These are phyloP conservation scores for Spirogloea muscicola DNA, from an alignment of 139 green algal species.

Conservation along the genomic window DNA sequence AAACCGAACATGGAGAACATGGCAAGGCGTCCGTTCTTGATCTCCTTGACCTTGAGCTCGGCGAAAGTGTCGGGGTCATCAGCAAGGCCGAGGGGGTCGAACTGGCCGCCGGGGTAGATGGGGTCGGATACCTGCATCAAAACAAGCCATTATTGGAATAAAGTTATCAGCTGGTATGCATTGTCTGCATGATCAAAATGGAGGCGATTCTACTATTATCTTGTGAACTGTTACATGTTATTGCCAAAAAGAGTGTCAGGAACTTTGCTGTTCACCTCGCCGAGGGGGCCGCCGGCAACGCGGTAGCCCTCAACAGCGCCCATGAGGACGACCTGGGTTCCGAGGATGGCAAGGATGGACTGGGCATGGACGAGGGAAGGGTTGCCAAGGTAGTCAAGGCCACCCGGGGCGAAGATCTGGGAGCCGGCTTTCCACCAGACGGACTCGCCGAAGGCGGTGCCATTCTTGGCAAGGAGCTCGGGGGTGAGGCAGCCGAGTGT, in stretches of 20 bases:
- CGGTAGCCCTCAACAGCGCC: slow-evolving; percentile 87
- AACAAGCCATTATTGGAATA: too few relatives aligned
- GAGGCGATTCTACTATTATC: too few relatives aligned
- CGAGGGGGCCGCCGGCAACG: slow-evolving; percentile 82
- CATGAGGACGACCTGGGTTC: slow-evolving; percentile 70
- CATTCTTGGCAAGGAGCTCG: slow-evolving; percentile 63
- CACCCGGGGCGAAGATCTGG: slow-evolving; percentile 73
- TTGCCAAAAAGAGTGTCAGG: too few relatives aligned
- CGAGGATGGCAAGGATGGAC: slow-evolving; percentile 88
- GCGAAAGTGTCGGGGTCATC: slow-evolving; percentile 77
- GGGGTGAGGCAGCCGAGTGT: slow-evolving; percentile 80
- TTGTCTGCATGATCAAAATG: too few relatives aligned
- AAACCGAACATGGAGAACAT: slow-evolving; percentile 68
- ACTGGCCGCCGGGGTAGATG: slow-evolving; percentile 48
- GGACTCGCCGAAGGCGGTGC: slow-evolving; percentile 59
- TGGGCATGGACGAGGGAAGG: slow-evolving; percentile 87
- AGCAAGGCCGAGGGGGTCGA: slow-evolving; percentile 58
- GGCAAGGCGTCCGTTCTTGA: slow-evolving; percentile 68
- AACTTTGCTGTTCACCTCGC: slow-evolving; percentile 67
- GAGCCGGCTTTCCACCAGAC: slow-evolving; percentile 84
- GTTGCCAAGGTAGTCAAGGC: slow-evolving; percentile 78
- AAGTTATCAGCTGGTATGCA: too few relatives aligned
- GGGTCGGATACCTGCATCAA: slow-evolving; percentile 58
- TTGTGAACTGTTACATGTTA: too few relatives aligned
- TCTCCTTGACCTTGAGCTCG: slow-evolving; percentile 82